Percentiles rank a stretch among this genome's conserved stretches.
phyloP scores from a whole-genome alignment of 805 yeast species.

The Ogataea chonburiensis region DNA sequence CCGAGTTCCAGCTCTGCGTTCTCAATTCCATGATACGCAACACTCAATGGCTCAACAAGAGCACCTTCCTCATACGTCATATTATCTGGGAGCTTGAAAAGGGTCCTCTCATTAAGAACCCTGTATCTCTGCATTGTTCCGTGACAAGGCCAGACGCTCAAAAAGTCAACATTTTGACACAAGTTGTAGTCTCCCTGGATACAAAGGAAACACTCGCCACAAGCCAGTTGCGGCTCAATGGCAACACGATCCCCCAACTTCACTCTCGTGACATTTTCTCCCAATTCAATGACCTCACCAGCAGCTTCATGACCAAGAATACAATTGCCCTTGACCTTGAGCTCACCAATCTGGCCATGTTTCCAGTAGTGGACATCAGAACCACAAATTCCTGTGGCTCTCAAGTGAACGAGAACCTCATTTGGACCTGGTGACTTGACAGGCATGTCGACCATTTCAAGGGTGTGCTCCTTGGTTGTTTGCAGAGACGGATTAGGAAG shows the following conservation, averaged over 20 bases:
- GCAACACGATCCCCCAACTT: slow-evolving; percentile 49
- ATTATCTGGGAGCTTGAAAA: slow-evolving; percentile 39
- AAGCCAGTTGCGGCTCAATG: slow-evolving; percentile 55
- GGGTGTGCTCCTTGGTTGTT: slow-evolving; percentile 20
- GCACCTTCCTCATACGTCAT: slow-evolving; percentile 55
- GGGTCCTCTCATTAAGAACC: slow-evolving; percentile 34
- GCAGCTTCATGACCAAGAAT: slow-evolving; percentile 45
- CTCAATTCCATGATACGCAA: slow-evolving; percentile 51
- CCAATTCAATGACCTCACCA: slow-evolving; percentile 48
- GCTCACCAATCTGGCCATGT: slow-evolving; percentile 61
- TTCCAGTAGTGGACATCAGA: slow-evolving; percentile 69
- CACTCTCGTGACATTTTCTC: slow-evolving; percentile 43
- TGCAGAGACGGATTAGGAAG: slow-evolving; percentile 22
- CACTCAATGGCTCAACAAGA: slow-evolving; percentile 54
- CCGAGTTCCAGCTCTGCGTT: slow-evolving; percentile 46
- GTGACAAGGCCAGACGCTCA: slow-evolving; percentile 38
- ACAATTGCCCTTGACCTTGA: slow-evolving; percentile 35
- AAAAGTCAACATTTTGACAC: slow-evolving; percentile 38
- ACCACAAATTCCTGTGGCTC: slow-evolving; percentile 76
- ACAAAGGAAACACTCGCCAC: slow-evolving; percentile 41
- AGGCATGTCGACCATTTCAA: slow-evolving; percentile 21
- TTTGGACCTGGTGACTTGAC: slow-evolving; percentile 31
- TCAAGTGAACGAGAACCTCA: slow-evolving; percentile 55
- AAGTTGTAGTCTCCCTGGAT: slow-evolving; percentile 41
- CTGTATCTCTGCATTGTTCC: slow-evolving; percentile 42